Evolutionary conservation across 2,329 filamentous ascomycete genomes (phyloP).

Genomic region (Fusarium napiforme): DNA sequence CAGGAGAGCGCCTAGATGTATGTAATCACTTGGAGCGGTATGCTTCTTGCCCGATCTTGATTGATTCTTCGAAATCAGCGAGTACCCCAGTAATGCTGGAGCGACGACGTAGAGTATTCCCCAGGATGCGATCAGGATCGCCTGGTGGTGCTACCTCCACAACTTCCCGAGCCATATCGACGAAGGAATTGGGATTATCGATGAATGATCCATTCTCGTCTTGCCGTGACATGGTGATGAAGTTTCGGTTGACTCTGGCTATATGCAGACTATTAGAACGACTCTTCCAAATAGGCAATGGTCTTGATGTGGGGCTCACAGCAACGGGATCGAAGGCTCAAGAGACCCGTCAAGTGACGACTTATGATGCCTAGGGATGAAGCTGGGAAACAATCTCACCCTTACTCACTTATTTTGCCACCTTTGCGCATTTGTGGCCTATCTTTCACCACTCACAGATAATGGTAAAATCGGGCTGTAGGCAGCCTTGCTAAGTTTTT

Average conservation of each 20-base stretch:
- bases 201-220: fast-evolving
- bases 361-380: fast-evolving
- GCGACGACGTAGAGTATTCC: neutral
- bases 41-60: neutral
- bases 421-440: neutral
- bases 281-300: neutral
- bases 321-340: neutral
- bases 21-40: neutral
- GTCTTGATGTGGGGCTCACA: neutral
- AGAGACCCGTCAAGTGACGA: fast-evolving
- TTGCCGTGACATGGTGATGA: neutral
- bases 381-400: neutral
- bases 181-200: neutral
- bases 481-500: neutral
- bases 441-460: neutral
- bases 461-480: neutral
- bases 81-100: neutral
- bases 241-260: fast-evolving
- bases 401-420: neutral
- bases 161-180: neutral
- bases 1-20: neutral
- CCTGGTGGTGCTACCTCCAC: neutral
- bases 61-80: fast-evolving
- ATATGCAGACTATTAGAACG: fast-evolving
- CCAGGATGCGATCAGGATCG: neutral